Base-by-base conservation (phyloP, 202 grass and related monocot species). In the Schoenoplectus tabernaemontani region DNA sequence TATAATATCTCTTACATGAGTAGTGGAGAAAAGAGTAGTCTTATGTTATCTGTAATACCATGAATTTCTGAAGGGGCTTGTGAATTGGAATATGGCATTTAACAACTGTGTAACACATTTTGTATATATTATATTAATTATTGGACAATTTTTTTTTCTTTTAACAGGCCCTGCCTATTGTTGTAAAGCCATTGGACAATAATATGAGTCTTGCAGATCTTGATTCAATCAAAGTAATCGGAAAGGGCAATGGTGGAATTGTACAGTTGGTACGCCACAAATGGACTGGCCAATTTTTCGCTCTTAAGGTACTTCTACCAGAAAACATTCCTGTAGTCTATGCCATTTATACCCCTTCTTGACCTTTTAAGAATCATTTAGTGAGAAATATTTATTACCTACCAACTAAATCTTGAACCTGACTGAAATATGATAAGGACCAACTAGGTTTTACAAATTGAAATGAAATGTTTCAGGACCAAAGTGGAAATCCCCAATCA, bases 201-300 rank as follows among this genome's bases (percentile, higher is more conserved):
- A 90, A 95, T 16, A 53, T 99, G 84, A 96, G 76, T 78, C n/a
- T 93, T 51, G 90, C 91, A 54, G 96, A 96, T 81, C 82, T 99
- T 33, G 92, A 99, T 0, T 30, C 82, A 57, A 86, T 96, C 82
- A 99, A 96, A 89, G 96, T 96, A 32, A 93, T 99, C 2, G 96
- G 96, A 44, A 91, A 93, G 81, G 96, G 96, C 71, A 96, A 38
- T 82, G 79, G 92, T 38, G 96, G 96, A 89, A 86, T 85, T 5
- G 96, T 99, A 78, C 96, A 96, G 44, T 77, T 99, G 76, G 96
- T 99, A 44, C 79, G 90, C 76, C 92, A 99, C 81, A 99, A 99
- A 93, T 99, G 90, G 90, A 96, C 96, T 28, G 87, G 82, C 38
- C 96, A 99, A 66, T 96, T 99, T 86, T 93, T 96, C 51, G 96